phyloP scores from a whole-genome alignment of 2,329 filamentous ascomycete genomes.

The Penicillium palitans region DNA sequence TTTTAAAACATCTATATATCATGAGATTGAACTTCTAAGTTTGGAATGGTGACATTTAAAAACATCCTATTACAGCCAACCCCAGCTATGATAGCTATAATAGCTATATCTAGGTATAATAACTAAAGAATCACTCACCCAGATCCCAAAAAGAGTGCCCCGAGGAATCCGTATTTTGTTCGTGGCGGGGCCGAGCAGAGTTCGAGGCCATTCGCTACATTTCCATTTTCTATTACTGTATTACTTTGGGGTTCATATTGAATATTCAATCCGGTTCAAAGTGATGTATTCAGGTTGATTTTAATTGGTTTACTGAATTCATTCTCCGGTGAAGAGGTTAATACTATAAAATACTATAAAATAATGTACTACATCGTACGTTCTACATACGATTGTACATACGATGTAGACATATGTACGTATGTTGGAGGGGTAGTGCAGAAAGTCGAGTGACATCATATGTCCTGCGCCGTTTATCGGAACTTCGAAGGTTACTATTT shows the following conservation, averaged over 20 bases:
- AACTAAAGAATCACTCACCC: neutral
- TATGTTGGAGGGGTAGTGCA: neutral
- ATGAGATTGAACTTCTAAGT: neutral
- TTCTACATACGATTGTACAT: neutral
- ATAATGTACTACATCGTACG: neutral
- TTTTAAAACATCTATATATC: neutral
- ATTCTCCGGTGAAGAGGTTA: neutral
- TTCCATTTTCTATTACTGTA: conserved; percentile 3
- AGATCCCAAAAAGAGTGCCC: neutral
- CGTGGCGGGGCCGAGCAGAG: conserved; percentile 28
- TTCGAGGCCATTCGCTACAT: conserved; percentile 19
- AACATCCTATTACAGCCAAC: neutral
- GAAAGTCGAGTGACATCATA: conserved; percentile 7
- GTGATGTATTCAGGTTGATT: neutral
- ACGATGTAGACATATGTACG: neutral
- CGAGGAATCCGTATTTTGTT: conserved; percentile 25
- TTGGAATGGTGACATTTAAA: neutral
- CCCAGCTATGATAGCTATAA: neutral
- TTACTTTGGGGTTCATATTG: neutral
- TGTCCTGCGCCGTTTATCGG: neutral
- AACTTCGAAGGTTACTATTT: neutral
- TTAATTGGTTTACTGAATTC: neutral
- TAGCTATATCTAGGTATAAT: neutral
- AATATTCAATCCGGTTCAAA: neutral
- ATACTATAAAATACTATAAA: neutral